Evolutionary conservation across 73 alveolate genomes (phyloP).

Genomic region (Paramecium sonneborni): DNA sequence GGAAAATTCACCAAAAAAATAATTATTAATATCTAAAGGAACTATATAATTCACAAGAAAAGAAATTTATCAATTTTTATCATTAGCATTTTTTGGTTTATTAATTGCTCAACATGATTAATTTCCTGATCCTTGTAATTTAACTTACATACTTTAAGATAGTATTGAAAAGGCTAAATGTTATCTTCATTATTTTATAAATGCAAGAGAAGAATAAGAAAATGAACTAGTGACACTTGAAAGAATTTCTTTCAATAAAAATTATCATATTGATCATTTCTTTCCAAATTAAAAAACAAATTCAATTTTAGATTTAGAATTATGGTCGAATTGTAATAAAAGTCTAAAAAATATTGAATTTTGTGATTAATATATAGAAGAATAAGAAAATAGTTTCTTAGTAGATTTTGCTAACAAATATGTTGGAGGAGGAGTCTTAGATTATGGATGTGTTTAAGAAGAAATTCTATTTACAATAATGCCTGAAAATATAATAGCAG

Average conservation of each 20-base stretch:
- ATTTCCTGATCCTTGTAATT: background rate
- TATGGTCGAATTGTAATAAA: background rate
- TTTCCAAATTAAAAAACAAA: background rate
- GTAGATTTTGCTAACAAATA: constrained; percentile 94
- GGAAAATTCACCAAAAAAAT: background rate
- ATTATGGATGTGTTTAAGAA: constrained; percentile 91
- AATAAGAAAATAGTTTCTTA: background rate
- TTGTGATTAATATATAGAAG: background rate
- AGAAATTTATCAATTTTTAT: background rate
- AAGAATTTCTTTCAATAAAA: background rate
- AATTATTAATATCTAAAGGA: background rate
- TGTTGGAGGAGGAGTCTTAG: constrained; percentile 96
- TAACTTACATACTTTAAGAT: background rate
- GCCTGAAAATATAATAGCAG: constrained; percentile 84
- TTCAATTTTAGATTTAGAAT: background rate
- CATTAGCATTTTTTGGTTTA: background rate
- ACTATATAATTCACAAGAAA: background rate
- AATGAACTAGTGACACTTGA: background rate
- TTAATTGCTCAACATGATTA: background rate
- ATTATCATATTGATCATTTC: background rate
- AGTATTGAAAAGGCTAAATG: constrained; percentile 33
- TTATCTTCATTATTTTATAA: constrained; percentile 30
- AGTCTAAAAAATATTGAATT: background rate
- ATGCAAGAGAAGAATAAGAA: background rate
- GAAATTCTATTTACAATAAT: constrained; percentile 87